Conservation (phyloP, 352 stramenopile species). For the Globisporangium barbulae region DNA sequence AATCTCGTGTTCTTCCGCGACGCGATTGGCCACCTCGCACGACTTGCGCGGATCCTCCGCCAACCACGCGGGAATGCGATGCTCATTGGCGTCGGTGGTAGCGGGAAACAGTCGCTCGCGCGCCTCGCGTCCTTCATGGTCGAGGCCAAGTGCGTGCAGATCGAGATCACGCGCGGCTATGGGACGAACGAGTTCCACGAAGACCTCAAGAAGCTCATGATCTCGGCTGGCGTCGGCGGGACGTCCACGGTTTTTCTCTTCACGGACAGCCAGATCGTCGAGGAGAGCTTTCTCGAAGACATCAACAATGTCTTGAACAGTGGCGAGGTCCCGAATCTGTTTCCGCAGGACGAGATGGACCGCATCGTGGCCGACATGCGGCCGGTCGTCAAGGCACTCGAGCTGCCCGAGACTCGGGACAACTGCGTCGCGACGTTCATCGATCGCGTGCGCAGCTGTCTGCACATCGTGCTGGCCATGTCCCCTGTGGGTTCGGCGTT, state of each 20-base stretch:
- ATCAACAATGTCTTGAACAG: conserved; percentile 97
- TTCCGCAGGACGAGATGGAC: conserved; percentile 91
- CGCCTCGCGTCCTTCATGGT: conserved; percentile 90
- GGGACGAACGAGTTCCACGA: conserved; percentile 90
- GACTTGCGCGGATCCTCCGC: conserved; percentile 88
- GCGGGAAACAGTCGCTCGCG: conserved; percentile 92
- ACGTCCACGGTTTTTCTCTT: conserved; percentile 90
- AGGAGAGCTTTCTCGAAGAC: conserved; percentile 94
- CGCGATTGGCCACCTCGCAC: conserved; percentile 87
- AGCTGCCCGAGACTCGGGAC: conserved; percentile 90
- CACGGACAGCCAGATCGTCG: conserved; percentile 94
- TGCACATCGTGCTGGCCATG: conserved; percentile 95
- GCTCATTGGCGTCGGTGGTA: conserved; percentile 94
- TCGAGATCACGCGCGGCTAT: conserved; percentile 93
- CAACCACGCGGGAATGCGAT: conserved; percentile 95
- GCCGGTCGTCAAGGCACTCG: conserved; percentile 81
- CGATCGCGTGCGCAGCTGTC: conserved; percentile 87
- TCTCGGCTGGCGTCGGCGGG: conserved; percentile 87
- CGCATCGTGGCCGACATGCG: conserved; percentile 93
- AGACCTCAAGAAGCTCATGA: conserved; percentile 92
- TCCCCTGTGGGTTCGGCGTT: conserved; percentile 91
- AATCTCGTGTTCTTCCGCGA: conserved; percentile 96
- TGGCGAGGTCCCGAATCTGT: conserved; percentile 95
- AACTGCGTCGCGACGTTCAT: conserved; percentile 91
- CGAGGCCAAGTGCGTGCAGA: conserved; percentile 89